Evolutionary conservation across 2,329 filamentous ascomycete species (phyloP).

Genomic region (Fusarium brachygibbosum): DNA sequence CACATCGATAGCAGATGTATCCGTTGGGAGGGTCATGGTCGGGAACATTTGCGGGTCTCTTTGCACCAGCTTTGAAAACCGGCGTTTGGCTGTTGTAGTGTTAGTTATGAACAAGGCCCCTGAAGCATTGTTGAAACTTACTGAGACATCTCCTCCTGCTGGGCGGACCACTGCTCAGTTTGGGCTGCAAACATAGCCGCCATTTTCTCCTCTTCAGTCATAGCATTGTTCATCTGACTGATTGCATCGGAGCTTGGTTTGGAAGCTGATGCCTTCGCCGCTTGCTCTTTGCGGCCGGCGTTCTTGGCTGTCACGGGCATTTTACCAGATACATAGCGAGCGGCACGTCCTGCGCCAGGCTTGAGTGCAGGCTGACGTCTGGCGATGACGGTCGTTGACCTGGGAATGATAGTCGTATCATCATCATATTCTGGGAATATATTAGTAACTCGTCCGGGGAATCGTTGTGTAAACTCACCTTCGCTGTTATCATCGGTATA

Average conservation of each 20-base stretch:
- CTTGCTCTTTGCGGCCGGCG: slow-evolving; percentile 74
- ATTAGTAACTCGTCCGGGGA: slow-evolving; percentile 47
- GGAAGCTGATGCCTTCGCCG: slow-evolving; percentile 68
- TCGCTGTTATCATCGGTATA: slow-evolving; percentile 93
- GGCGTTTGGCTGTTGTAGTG: slow-evolving; percentile 68
- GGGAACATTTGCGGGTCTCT: slow-evolving; percentile 81
- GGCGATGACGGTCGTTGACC: slow-evolving; percentile 93
- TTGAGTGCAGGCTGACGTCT: slow-evolving; percentile 86
- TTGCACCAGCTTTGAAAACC: slow-evolving; percentile 71
- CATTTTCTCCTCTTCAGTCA: slow-evolving; percentile 95
- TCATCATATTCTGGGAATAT: slow-evolving; percentile 85
- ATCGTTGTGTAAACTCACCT: slow-evolving; percentile 69
- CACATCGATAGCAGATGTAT: slow-evolving; percentile 96
- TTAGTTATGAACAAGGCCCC: slow-evolving; percentile 50
- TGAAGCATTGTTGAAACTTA: slow-evolving; percentile 55
- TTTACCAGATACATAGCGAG: slow-evolving; percentile 95
- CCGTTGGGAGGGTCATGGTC: slow-evolving; percentile 93
- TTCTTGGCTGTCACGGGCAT: slow-evolving; percentile 92
- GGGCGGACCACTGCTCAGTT: slow-evolving; percentile 91
- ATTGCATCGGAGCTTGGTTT: slow-evolving; percentile 71
- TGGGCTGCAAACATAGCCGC: slow-evolving; percentile 92
- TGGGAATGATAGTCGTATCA: slow-evolving; percentile 96
- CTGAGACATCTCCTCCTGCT: slow-evolving; percentile 94
- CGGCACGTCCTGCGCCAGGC: slow-evolving; percentile 88
- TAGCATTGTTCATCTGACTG: slow-evolving; percentile 78